Conservation (phyloP, 257 asterid species). For the Parsonsia alboflavescens region DNA sequence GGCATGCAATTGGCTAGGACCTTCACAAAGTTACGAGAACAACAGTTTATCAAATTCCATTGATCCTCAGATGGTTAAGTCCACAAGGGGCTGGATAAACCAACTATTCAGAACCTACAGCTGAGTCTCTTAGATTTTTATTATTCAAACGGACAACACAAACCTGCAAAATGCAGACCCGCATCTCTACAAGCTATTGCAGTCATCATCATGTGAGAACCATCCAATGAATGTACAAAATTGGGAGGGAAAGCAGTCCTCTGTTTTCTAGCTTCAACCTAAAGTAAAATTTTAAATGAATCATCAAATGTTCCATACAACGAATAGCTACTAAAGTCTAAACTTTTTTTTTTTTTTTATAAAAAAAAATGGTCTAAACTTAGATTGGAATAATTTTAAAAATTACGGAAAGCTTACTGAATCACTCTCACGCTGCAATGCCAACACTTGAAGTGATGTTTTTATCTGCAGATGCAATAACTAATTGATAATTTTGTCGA, state of each 20-base stretch:
- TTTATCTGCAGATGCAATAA: slow-evolving; percentile 54
- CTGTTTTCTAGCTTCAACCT: slow-evolving; percentile 87
- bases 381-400: background rate
- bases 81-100: background rate
- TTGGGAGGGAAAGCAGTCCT: slow-evolving; percentile 96
- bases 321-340: background rate
- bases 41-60: background rate
- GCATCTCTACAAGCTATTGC: slow-evolving; percentile 92
- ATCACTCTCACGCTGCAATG: slow-evolving; percentile 77
- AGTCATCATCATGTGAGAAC: slow-evolving; percentile 99
- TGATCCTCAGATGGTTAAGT: background rate
- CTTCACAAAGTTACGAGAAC: background rate
- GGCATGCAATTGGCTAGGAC: background rate
- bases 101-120: background rate
- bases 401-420: slow-evolving; percentile 39
- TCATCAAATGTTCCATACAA: background rate
- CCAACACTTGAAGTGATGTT: slow-evolving; percentile 88
- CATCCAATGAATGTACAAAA: slow-evolving; percentile 92
- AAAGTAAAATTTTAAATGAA: slow-evolving; percentile 17
- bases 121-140: background rate
- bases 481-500: slow-evolving; percentile 11
- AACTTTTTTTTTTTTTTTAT: too few species aligned
- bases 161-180: slow-evolving; percentile 86
- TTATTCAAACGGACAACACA: slow-evolving; percentile 3
- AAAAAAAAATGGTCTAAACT: too few species aligned